Conservation (phyloP, 805 yeast species). For the Nakazawaea populi region DNA sequence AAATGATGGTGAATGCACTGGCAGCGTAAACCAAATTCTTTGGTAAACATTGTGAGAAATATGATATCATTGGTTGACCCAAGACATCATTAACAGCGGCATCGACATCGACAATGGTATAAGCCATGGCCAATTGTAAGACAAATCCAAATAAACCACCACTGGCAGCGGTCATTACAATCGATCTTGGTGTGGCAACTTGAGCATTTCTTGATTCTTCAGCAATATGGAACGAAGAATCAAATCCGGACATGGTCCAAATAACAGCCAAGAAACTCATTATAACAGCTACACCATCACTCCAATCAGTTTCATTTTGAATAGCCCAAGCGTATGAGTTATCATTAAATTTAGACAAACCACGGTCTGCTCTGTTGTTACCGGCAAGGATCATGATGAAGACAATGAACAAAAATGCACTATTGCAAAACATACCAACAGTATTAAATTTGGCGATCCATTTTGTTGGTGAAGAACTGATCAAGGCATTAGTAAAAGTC, state of each 20-base stretch:
- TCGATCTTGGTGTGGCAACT: conserved; percentile 61
- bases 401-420: conserved; percentile 43
- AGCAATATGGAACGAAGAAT: conserved; percentile 69
- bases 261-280: conserved; percentile 56
- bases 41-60: conserved; percentile 41
- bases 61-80: conserved; percentile 59
- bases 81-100: conserved; percentile 40
- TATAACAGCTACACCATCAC: conserved; percentile 53
- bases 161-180: conserved; percentile 47
- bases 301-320: conserved; percentile 55
- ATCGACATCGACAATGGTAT: conserved; percentile 48
- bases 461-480: conserved; percentile 49
- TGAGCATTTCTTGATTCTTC: conserved; percentile 66
- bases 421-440: conserved; percentile 42
- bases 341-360: conserved; percentile 41
- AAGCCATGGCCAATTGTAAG: conserved; percentile 55
- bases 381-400: conserved; percentile 50
- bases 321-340: conserved; percentile 48
- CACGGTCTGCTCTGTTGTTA: conserved; percentile 35
- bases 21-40: conserved; percentile 35
- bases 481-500: conserved; percentile 37
- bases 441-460: conserved; percentile 48
- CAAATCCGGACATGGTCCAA: conserved; percentile 74
- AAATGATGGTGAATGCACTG: conserved; percentile 35
- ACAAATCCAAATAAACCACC: conserved; percentile 55